These are phyloP conservation scores for Crucibulum laeve DNA, from an alignment of 768 basidiomycete genomes.

Conservation along the genomic window DNA sequence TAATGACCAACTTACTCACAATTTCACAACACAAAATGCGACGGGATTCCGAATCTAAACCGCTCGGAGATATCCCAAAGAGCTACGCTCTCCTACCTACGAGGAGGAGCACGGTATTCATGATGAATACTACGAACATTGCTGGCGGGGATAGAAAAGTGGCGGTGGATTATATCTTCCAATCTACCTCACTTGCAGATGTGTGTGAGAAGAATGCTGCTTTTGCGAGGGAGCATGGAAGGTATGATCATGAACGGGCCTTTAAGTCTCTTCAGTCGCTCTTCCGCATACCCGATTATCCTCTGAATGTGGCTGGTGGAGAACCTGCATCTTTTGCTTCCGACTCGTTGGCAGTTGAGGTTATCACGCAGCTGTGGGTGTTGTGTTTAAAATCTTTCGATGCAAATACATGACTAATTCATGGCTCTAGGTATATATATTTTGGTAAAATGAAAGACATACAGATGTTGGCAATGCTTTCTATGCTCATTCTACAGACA, in stretches of 20 bases:
- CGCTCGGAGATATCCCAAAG: constrained; percentile 33
- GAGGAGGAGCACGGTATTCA: constrained; percentile 54
- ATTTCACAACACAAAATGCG: constrained; percentile 44
- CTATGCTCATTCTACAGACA: constrained; percentile 60
- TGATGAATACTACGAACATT: constrained; percentile 48
- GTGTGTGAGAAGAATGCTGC: constrained; percentile 59
- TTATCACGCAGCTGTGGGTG: constrained; percentile 48
- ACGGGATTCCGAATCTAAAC: constrained; percentile 35
- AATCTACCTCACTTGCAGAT: constrained; percentile 29
- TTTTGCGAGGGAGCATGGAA: constrained; percentile 52
- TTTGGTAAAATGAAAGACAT: constrained; percentile 54
- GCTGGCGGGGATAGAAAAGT: constrained; percentile 51
- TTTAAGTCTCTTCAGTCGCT: constrained; percentile 55
- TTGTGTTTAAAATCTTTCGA: constrained; percentile 2
- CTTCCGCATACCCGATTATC: constrained; percentile 24
- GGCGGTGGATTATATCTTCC: constrained; percentile 60
- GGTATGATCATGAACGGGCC: constrained; percentile 67
- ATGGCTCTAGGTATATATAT: constrained; percentile 31
- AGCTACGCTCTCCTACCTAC: constrained; percentile 39
- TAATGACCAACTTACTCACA: constrained; percentile 75
- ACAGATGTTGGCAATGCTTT: constrained; percentile 79
- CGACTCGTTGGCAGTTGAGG: constrained; percentile 26
- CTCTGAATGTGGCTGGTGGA: constrained; percentile 7
- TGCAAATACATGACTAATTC: no score
- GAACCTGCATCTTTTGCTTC: constrained; percentile 17